phyloP scores from a whole-genome alignment of 306 rosid genomes.

The Casuarina cunninghamiana region DNA sequence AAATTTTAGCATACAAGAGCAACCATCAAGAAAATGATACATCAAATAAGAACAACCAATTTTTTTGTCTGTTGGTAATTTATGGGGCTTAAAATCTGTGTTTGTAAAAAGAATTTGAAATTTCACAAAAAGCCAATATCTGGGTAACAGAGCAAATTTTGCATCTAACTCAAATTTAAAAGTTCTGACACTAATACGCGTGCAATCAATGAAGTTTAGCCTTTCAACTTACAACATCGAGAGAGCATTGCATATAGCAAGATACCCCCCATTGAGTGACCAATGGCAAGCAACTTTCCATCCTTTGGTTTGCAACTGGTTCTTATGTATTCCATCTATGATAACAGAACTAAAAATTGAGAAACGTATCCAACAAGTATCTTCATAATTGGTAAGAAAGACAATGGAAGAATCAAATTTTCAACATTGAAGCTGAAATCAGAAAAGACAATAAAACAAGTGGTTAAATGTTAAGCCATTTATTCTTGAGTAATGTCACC shows the following conservation, averaged over 20 bases:
- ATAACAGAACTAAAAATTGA: constrained; percentile 21
- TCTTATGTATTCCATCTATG: constrained; percentile 82
- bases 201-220: constrained; percentile 10
- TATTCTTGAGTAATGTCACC: constrained; percentile 51
- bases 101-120: not conserved
- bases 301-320: constrained; percentile 65
- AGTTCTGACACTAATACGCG: not conserved
- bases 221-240: constrained; percentile 53
- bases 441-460: not conserved
- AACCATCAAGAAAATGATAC: constrained; percentile 7
- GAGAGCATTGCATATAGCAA: constrained; percentile 84
- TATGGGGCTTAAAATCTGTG: not conserved
- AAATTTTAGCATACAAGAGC: constrained; percentile 19
- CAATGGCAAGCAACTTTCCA: constrained; percentile 78
- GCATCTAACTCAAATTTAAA: not conserved
- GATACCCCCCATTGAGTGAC: constrained; percentile 98
- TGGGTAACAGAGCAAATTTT: not conserved
- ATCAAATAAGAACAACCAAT: not conserved
- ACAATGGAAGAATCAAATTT: constrained; percentile 14
- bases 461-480: constrained; percentile 1
- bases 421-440: not conserved
- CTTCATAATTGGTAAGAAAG: not conserved
- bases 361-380: constrained; percentile 14
- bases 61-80: not conserved
- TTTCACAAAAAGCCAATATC: not conserved